Conservation (phyloP, 1,139 yeast species). For the Pichia sp. region DNA sequence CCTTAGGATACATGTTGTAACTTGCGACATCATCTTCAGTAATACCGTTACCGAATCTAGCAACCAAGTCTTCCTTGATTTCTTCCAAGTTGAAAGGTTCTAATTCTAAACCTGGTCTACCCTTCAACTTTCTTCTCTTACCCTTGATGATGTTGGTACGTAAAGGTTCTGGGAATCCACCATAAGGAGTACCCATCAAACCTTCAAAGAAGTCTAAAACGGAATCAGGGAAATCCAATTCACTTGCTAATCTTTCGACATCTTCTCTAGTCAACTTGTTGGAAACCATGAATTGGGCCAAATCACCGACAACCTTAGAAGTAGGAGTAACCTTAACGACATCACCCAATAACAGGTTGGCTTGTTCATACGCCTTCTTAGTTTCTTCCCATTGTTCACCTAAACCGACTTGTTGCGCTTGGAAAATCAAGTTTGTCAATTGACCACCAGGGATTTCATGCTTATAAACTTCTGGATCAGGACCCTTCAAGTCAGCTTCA, state of each 20-base stretch:
- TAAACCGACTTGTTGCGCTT: slow-evolving; percentile 97
- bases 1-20: slow-evolving; percentile 97
- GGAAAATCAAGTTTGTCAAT: slow-evolving; percentile 95
- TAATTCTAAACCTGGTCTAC: slow-evolving; percentile 89
- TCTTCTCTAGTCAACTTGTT: slow-evolving; percentile 86
- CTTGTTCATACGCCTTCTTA: slow-evolving; percentile 87
- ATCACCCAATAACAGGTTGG: slow-evolving; percentile 89
- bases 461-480: slow-evolving; percentile 97
- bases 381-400: slow-evolving; percentile 97
- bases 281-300: slow-evolving; percentile 98
- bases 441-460: slow-evolving; percentile 99
- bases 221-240: slow-evolving; percentile 97
- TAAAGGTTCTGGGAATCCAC: slow-evolving; percentile 99
- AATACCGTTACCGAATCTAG: slow-evolving; percentile 55
- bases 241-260: slow-evolving; percentile 80
- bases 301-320: slow-evolving; percentile 97
- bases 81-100: slow-evolving; percentile 76
- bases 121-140: slow-evolving; percentile 85
- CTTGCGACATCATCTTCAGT: slow-evolving; percentile 91
- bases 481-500: slow-evolving; percentile 98
- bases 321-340: slow-evolving; percentile 98
- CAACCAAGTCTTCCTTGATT: slow-evolving; percentile 67
- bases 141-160: slow-evolving; percentile 84
- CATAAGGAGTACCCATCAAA: slow-evolving; percentile 98
- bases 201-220: slow-evolving; percentile 99